Conservation (phyloP, 306 rosid genomes). For the Luffa acutangula region DNA sequence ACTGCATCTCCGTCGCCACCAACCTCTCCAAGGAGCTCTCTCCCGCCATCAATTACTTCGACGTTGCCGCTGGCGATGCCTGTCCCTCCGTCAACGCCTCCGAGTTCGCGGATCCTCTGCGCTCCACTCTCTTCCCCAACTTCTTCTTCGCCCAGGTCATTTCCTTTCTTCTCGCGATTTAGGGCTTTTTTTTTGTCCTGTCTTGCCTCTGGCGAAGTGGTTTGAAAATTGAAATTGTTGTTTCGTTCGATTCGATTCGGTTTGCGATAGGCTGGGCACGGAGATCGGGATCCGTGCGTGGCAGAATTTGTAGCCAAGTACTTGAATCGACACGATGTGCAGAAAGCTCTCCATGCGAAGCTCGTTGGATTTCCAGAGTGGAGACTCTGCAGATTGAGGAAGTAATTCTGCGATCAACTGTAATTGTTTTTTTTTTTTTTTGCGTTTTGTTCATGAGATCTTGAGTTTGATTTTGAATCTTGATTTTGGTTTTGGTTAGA, state of each 20-base stretch:
- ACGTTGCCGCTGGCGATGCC: slow-evolving; percentile 45
- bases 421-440: not conserved
- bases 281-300: slow-evolving; percentile 62
- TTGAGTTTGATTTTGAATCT: not conserved
- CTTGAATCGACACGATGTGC: slow-evolving; percentile 66
- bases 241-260: not conserved
- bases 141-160: not conserved
- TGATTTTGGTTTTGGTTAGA: slow-evolving; percentile 23
- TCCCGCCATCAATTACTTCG: slow-evolving; percentile 38
- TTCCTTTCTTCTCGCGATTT: not conserved
- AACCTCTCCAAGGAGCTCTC: slow-evolving; percentile 37
- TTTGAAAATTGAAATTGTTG: not conserved
- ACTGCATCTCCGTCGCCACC: slow-evolving; percentile 34
- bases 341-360: slow-evolving; percentile 69
- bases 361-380: slow-evolving; percentile 56
- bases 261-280: slow-evolving; percentile 34
- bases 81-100: slow-evolving; percentile 34
- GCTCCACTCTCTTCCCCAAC: not conserved
- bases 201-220: not conserved
- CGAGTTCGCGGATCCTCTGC: slow-evolving; percentile 31
- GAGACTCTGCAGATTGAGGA: slow-evolving; percentile 62
- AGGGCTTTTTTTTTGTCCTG: not conserved
- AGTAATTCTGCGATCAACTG: slow-evolving; percentile 17
- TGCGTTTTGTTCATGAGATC: not conserved
- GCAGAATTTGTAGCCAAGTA: slow-evolving; percentile 69